These are phyloP conservation scores for Basidiobolus meristosporus DNA, from an alignment of 371 early-diverging fungal genomes.

Conservation along the genomic window DNA sequence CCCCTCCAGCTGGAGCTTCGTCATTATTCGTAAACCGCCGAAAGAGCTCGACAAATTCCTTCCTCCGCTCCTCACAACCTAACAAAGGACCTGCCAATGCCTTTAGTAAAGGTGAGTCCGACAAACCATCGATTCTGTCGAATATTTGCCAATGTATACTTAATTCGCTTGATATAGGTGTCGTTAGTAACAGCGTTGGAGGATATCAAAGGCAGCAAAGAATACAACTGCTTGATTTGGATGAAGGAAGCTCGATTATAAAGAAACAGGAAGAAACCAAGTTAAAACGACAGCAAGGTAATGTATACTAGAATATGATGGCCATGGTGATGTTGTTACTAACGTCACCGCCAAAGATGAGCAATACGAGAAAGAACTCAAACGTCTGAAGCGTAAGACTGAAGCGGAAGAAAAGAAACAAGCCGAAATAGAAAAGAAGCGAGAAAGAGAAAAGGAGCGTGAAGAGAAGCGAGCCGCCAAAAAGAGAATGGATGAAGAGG, in stretches of 20 bases:
- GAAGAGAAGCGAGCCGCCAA: slow-evolving; percentile 3
- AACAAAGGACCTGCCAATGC: no score
- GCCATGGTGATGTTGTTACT: background rate
- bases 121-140: no score
- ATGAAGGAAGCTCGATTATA: slow-evolving; percentile 1
- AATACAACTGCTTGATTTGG: slow-evolving; percentile 6
- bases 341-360: slow-evolving; percentile 5
- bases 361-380: slow-evolving; percentile 8
- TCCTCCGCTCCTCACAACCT: no score
- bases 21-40: no score
- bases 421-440: slow-evolving; percentile 3
- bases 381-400: slow-evolving; percentile 9
- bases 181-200: no score
- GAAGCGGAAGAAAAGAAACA: slow-evolving; percentile 4
- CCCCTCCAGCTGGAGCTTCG: no score
- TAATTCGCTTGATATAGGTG: no score
- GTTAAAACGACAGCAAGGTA: slow-evolving; percentile 3
- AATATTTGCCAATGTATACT: no score
- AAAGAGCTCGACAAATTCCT: no score
- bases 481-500: slow-evolving; percentile 3
- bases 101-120: no score
- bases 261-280: slow-evolving; percentile 3
- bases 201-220: slow-evolving; percentile 1
- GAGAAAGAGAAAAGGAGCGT: slow-evolving; percentile 4
- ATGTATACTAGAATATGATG: background rate